These are phyloP conservation scores for Kitagawia praeruptora DNA, from an alignment of 129 eudicot genomes.

Conservation along the genomic window DNA sequence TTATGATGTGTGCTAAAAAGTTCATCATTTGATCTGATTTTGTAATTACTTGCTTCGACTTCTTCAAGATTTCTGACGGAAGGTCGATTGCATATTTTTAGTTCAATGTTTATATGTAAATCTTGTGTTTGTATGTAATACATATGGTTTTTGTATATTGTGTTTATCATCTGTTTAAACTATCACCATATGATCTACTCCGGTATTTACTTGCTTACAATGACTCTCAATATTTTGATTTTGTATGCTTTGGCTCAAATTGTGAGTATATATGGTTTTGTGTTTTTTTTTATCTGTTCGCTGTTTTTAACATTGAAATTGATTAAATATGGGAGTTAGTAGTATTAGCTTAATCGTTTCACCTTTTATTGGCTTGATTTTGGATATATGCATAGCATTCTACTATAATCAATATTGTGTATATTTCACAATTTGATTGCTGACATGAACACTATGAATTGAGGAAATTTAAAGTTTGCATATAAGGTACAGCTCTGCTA, in stretches of 20 bases:
- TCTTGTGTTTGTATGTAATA: no score
- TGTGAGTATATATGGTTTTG: background rate
- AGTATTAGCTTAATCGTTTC: background rate
- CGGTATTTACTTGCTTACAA: background rate
- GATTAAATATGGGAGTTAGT: background rate
- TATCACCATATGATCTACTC: background rate
- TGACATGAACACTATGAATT: background rate
- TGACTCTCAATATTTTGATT: no score
- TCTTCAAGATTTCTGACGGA: no score
- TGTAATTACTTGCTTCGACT: no score
- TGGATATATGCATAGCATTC: background rate
- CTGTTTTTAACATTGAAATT: background rate
- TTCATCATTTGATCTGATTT: background rate
- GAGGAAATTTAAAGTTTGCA: background rate
- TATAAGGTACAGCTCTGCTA: background rate
- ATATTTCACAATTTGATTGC: background rate
- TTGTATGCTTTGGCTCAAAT: background rate
- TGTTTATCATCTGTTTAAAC: background rate
- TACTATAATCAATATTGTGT: background rate
- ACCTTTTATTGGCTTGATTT: background rate
- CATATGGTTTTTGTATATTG: background rate
- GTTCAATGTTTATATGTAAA: no score
- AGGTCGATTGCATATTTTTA: no score
- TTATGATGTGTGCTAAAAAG: background rate
- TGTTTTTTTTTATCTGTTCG: no score